Evolutionary conservation across 1,284 basidiomycete species (phyloP).

Genomic region (Apiotrichum porosum): DNA sequence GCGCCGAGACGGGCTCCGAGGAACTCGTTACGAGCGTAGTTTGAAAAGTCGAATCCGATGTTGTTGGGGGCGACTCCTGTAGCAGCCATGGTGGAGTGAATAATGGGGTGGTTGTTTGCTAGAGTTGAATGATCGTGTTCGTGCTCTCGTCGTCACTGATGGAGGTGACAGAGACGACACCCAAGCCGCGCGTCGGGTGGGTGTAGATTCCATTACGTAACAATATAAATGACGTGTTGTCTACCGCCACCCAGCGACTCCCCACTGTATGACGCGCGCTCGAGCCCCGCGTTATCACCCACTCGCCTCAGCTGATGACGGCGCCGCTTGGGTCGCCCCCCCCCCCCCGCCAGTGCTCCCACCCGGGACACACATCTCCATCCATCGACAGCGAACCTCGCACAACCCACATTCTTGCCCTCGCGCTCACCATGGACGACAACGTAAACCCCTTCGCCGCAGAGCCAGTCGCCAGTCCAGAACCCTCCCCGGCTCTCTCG

Average conservation of each 20-base stretch:
- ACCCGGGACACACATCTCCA: too few relatives aligned
- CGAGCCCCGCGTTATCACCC: too few relatives aligned
- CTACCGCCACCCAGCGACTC: too few relatives aligned
- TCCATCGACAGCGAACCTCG: too few relatives aligned
- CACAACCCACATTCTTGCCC: not conserved
- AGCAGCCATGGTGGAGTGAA: conserved; percentile 24
- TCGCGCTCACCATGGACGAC: conserved; percentile 13
- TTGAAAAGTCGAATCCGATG: conserved; percentile 68
- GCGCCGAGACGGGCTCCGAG: conserved; percentile 51
- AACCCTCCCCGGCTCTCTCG: conserved; percentile 11
- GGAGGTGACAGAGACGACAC: not conserved
- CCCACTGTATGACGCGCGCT: not conserved
- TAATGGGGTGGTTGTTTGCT: not conserved
- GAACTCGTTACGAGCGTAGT: conserved; percentile 70
- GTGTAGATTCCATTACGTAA: not conserved
- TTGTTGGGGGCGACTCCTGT: conserved; percentile 23
- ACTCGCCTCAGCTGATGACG: too few relatives aligned
- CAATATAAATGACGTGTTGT: too few relatives aligned
- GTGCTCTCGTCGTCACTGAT: not conserved
- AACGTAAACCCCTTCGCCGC: conserved; percentile 18
- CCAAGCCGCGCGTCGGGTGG: not conserved
- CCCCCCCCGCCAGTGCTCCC: too few relatives aligned
- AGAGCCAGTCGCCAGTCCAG: conserved; percentile 7
- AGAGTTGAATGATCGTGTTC: not conserved
- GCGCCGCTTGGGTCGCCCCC: too few relatives aligned